Conservation (phyloP, 2,329 filamentous ascomycete species). For the Fusarium graminum region DNA sequence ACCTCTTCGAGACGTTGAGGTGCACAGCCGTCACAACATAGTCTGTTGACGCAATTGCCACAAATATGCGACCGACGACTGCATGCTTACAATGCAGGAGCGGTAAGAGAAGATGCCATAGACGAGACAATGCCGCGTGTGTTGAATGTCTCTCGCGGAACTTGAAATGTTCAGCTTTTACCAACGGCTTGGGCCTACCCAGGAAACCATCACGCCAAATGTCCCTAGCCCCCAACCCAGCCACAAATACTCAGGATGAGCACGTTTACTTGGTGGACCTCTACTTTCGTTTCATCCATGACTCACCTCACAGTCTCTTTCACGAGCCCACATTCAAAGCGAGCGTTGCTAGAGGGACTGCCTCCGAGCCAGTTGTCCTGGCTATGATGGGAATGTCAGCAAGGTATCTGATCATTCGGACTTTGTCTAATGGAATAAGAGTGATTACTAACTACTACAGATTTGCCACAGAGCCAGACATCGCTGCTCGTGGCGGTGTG, state of each 20-base stretch:
- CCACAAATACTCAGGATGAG: slow-evolving; percentile 3
- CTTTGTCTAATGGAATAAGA: background rate
- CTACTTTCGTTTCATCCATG: slow-evolving; percentile 42
- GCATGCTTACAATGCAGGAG: slow-evolving; percentile 39
- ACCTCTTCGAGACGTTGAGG: background rate
- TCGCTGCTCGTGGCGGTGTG: slow-evolving; percentile 35
- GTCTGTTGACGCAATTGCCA: background rate
- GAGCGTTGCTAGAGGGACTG: slow-evolving; percentile 22
- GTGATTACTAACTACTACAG: background rate
- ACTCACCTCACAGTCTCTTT: slow-evolving; percentile 45
- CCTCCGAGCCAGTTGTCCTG: slow-evolving; percentile 34
- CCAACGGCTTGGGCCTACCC: background rate
- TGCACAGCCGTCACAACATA: too few relatives aligned
- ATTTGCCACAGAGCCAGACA: slow-evolving; percentile 24
- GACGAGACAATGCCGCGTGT: slow-evolving; percentile 12
- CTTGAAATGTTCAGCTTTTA: slow-evolving; percentile 21
- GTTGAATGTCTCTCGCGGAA: slow-evolving; percentile 35
- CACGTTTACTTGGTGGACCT: slow-evolving; percentile 31
- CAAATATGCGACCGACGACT: slow-evolving; percentile 37
- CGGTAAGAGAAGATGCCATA: slow-evolving; percentile 41
- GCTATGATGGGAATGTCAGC: slow-evolving; percentile 44
- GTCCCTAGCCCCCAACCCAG: background rate
- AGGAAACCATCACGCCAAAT: accelerated
- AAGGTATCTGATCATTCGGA: slow-evolving; percentile 11
- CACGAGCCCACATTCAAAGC: slow-evolving; percentile 38